These are phyloP conservation scores for Chlamydomonas incerta DNA, from an alignment of 139 green algal genomes.

Conservation along the genomic window DNA sequence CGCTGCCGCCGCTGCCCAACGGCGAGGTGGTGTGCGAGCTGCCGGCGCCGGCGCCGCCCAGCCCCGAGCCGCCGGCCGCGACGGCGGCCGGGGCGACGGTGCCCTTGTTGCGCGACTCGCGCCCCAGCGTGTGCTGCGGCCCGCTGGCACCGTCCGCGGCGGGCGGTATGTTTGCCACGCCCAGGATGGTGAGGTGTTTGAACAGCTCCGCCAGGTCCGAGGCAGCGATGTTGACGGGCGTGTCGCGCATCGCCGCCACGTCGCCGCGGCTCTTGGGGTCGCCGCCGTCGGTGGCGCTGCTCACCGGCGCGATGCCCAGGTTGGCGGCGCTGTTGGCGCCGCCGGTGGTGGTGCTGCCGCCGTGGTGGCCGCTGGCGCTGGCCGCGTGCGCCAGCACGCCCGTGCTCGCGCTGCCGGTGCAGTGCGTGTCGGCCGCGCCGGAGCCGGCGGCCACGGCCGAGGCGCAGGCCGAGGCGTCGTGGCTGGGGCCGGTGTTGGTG, in stretches of 20 bases:
- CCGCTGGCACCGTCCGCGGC: neutral
- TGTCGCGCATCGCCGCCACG: neutral
- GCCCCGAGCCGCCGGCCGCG: neutral
- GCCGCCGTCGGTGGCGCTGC: neutral
- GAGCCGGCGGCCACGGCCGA: too few species aligned
- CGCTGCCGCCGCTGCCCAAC: neutral
- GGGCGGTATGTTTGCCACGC: neutral
- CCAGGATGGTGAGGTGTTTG: constrained; percentile 38
- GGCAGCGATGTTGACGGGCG: constrained; percentile 17
- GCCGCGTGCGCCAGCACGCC: neutral
- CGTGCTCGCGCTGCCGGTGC: neutral
- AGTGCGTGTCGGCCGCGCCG: neutral
- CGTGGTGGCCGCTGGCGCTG: too few species aligned
- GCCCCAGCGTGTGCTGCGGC: too few species aligned
- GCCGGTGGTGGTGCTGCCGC: neutral
- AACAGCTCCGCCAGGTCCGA: constrained; percentile 26
- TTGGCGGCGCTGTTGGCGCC: neutral
- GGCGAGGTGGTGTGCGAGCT: neutral
- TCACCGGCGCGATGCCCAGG: neutral
- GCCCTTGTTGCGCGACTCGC: too few species aligned
- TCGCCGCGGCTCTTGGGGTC: neutral
- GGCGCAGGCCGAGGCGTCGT: too few species aligned
- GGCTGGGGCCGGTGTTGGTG: neutral
- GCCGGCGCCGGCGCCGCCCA: neutral
- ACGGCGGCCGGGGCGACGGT: neutral